Evolutionary conservation across 108 stramenopile genomes (phyloP).

Genomic region (Schizochytrium sp.): DNA sequence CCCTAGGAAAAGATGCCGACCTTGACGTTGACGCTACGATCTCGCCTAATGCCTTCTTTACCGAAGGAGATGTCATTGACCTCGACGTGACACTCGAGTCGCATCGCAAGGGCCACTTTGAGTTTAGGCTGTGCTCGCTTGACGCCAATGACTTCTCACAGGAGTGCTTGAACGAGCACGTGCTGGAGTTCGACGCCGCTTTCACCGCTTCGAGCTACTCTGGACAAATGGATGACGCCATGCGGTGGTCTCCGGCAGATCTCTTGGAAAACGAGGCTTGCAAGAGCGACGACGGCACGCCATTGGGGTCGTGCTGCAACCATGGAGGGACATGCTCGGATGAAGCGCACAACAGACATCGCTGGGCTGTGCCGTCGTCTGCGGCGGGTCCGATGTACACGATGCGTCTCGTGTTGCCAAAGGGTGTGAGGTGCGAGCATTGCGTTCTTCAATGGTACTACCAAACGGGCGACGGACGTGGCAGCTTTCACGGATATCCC

Average conservation of each 20-base stretch:
- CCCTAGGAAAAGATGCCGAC: too few species aligned
- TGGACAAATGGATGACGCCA: background rate
- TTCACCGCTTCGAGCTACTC: background rate
- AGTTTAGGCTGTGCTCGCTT: background rate
- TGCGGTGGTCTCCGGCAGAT: background rate
- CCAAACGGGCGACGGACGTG: slow-evolving; percentile 38
- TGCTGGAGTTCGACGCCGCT: background rate
- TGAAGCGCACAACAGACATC: background rate
- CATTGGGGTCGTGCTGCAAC: background rate
- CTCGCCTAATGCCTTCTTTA: too few species aligned
- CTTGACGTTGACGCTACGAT: too few species aligned
- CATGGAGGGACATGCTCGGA: background rate
- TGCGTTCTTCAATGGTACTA: slow-evolving; percentile 66
- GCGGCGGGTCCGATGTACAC: background rate
- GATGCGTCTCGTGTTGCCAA: slow-evolving; percentile 46
- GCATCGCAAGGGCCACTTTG: background rate
- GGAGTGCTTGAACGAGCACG: background rate
- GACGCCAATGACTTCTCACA: background rate
- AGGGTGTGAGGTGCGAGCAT: slow-evolving; percentile 42
- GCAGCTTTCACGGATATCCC: slow-evolving; percentile 28
- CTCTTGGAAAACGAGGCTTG: background rate
- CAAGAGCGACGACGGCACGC: background rate
- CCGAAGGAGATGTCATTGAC: too few species aligned
- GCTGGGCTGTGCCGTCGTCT: background rate
- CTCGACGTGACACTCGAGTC: too few species aligned